phyloP scores from a whole-genome alignment of 2,329 filamentous ascomycete genomes.

The Colletotrichum orbiculare region DNA sequence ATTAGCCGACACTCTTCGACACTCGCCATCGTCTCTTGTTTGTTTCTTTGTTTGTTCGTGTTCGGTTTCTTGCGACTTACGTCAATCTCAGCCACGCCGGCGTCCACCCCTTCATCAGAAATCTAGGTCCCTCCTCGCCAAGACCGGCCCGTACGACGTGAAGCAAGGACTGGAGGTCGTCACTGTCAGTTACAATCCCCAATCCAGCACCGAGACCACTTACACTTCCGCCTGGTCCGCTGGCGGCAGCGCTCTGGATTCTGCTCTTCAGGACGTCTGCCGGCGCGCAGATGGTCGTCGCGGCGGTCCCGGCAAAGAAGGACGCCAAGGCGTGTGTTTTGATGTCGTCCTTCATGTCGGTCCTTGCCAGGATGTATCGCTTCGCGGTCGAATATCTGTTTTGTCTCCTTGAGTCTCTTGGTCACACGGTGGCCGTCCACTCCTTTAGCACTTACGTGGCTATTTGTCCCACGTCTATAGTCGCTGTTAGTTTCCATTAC shows the following conservation, averaged over 20 bases:
- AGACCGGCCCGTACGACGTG: slow-evolving; percentile 49
- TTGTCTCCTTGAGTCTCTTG: background rate
- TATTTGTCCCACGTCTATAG: slow-evolving; percentile 55
- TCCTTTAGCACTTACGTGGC: slow-evolving; percentile 49
- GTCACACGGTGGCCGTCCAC: slow-evolving; percentile 1
- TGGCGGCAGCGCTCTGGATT: slow-evolving; percentile 48
- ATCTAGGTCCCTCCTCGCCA: slow-evolving; percentile 51
- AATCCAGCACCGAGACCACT: slow-evolving; percentile 1
- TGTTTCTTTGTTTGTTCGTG: background rate
- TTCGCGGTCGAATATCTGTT: slow-evolving; percentile 50
- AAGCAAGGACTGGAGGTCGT: slow-evolving; percentile 43
- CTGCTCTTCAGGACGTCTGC: slow-evolving; percentile 58
- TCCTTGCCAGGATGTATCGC: slow-evolving; percentile 43
- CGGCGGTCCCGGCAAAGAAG: slow-evolving; percentile 56
- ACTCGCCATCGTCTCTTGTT: slow-evolving; percentile 30
- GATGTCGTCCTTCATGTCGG: slow-evolving; percentile 50
- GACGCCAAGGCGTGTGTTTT: slow-evolving; percentile 54
- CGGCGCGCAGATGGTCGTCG: slow-evolving; percentile 57
- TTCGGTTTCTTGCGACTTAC: slow-evolving; percentile 39
- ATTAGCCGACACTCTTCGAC: slow-evolving; percentile 5
- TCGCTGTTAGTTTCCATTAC: slow-evolving; percentile 34
- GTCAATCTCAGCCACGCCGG: slow-evolving; percentile 57
- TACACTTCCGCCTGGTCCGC: slow-evolving; percentile 27
- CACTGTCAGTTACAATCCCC: background rate
- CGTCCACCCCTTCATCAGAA: slow-evolving; percentile 59